Base-by-base conservation (phyloP, 331 rosid species). In the Quercus tomentella region DNA sequence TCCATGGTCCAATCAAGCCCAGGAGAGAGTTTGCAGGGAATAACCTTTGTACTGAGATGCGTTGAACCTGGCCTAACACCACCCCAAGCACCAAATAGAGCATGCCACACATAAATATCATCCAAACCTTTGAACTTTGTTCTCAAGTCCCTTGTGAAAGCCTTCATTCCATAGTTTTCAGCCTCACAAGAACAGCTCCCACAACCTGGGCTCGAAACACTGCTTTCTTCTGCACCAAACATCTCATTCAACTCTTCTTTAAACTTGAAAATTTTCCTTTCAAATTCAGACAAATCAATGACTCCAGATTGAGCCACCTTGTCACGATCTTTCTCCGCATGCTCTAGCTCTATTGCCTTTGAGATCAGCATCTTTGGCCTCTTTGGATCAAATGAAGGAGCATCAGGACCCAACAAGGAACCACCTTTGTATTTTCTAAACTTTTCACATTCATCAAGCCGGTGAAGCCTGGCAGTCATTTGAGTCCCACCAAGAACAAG, bases 51-150 rank as follows among this genome's bases (percentile, higher is more conserved):
- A 60, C 83, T 60, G 5, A 91, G 80, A 74, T 86, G 92, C 12
- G 97, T 91, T 2, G 97, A 5, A 56, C 92, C 89, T 4, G 97
- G 98, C 74, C 95, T 87, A 61, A 94, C 97, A 60, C 98, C 97
- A 77, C 97, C 98, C 97, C 94, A 94, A 1, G 96, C 92, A 4
- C 98, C 98, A 80, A 92, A 88, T 17, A 92, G 86, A 55, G 98
- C 96, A 72, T 94, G 97, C 97, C 97, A 94, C 43, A 91, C 92
- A 58, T 82, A 94, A 31, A 94, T 87, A 73, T 92, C 97, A 84
- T 91, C 97, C 79, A 92, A 84, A 9, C 92, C 89, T 70, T 91
- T 81, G 80, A 91, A 91, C 41, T 79, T 79, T 22, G 82, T 86
- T 82, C 90, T 89, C 89, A 94, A 89, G 30, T 94, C 98, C 72